Conservation (phyloP, 2,329 filamentous ascomycete genomes). For the Thielaviopsis cerberus region DNA sequence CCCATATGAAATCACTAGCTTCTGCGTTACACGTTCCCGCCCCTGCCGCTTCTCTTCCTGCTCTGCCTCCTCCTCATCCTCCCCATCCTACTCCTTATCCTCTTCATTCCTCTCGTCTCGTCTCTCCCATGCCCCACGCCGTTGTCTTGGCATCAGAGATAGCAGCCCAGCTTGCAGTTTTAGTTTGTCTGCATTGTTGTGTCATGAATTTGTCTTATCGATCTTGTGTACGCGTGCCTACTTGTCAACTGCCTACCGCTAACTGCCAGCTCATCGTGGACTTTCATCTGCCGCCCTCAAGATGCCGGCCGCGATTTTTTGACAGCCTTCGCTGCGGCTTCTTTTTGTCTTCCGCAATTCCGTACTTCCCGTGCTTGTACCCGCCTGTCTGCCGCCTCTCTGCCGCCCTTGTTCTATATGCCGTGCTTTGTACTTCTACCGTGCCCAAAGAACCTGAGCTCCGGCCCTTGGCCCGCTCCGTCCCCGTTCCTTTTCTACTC, state of each 20-base stretch:
- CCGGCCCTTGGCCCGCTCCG: background rate
- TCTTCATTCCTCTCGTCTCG: background rate
- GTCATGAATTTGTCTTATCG: constrained; percentile 6
- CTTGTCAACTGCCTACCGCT: too few species aligned
- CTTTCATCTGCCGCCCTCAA: background rate
- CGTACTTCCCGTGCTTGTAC: too few species aligned
- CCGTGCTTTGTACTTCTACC: too few species aligned
- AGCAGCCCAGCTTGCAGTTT: background rate
- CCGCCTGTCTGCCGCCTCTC: too few species aligned
- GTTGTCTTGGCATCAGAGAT: background rate
- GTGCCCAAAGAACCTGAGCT: too few species aligned
- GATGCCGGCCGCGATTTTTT: background rate
- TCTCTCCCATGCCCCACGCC: background rate
- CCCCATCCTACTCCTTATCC: too few species aligned
- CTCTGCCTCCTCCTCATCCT: too few species aligned
- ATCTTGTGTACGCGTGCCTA: too few species aligned
- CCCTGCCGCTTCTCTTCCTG: background rate
- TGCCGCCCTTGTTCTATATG: too few species aligned
- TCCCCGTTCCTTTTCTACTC: background rate
- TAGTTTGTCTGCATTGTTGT: background rate
- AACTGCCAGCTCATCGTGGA: background rate
- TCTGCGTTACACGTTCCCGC: background rate
- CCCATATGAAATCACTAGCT: background rate
- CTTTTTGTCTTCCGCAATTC: background rate
- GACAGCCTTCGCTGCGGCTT: background rate